Base-by-base conservation (phyloP, 176 grass and related monocot genomes). In the Oryza australiensis region DNA sequence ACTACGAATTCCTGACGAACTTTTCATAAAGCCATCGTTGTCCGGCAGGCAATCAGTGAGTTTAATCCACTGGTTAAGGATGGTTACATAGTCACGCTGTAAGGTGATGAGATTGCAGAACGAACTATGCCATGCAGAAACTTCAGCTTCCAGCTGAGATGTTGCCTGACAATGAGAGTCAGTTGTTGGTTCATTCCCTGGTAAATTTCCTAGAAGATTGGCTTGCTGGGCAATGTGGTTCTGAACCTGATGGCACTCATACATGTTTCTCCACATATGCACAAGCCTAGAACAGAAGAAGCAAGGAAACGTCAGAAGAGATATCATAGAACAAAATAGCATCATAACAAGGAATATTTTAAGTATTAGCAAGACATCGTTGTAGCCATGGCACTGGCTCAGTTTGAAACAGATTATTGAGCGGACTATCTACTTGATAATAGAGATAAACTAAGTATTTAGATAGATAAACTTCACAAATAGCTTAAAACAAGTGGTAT, bases 221-320 rank as follows among this genome's bases (percentile, higher is more conserved):
- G 80, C 86, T 80, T 94, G 91, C 80, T 99, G 97, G 32, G 93
- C 91, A 59, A 94, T 72, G 23, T 92, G 89, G 70, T 86, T 90
- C 80, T 99, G 97, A 81, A 93, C 93, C 75, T 99, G 87, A 86
- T 99, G 97, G 66, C 93, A 99, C 77, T 96, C 93, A 26, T 94
- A 80, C 97, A 99, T 96, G 73, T 75, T 91, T 87, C 85, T 92
- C 97, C 97, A 99, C 97, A 99, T 99, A 73, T 94, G 81, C 41
- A 93, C 83, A 27, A 99, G 89, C 57, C 97, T 99, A 84, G 10
- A 49, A 40, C 78, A 77, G 79, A 64, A 87, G n/a, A 86, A 87
- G 41, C n/a, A 75, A 84, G 51, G 64, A 24, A 86, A 62, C 9
- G 0, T 66, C 26, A 86, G 46, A 82, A 59, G 35, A 82, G 9